Base-by-base conservation (phyloP, 2,329 filamentous ascomycete genomes). In the Huntiella savannae region DNA sequence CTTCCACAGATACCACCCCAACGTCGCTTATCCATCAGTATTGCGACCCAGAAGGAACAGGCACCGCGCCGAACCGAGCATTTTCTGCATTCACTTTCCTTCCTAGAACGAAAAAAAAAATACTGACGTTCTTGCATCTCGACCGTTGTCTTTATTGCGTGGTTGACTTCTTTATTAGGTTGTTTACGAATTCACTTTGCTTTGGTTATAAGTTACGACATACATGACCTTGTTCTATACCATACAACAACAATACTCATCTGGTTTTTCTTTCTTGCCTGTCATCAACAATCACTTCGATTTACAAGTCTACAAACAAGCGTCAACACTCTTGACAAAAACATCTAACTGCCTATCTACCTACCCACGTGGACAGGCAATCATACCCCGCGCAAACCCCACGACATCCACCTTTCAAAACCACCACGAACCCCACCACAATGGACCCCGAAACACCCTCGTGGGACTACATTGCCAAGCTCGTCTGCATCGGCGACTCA, bases 391-490 rank as follows among this genome's bases (percentile, higher is more conserved):
- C 11, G 35, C 35, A 37, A 37, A 37, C 35, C 7, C 12, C 16
- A 37, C 35, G 16, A 37, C 35, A 37, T 36, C 12, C 5, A 36
- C 13, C 13, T 36, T 36, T 36, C 12, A 36, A 36, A 11, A 33
- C 40, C 40, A 34, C 28, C 28, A 15, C 19, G 5, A 13, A 11
- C 8, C 28, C 5, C 10, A 13, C 28, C 12, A 37, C 32, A 11
- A 49, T 49, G 48, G 44, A 44, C 17, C 15, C 39, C 19, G 70
- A 71, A 58, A 61, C 66, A 52, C 73, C 78, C 57, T 80, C 85
- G 63, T 96, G 88, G 88, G 86, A 96, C 68, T 96, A 92, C 69
- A 98, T 96, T 60, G 87, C 88, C 62, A 98, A 98, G 66, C 83
- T 98, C 56, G 88, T 96, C 59, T 93, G 85, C 67, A 86, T 98